Base-by-base conservation (phyloP, 495 filamentous ascomycete species). In the Xeromyces bisporus region DNA sequence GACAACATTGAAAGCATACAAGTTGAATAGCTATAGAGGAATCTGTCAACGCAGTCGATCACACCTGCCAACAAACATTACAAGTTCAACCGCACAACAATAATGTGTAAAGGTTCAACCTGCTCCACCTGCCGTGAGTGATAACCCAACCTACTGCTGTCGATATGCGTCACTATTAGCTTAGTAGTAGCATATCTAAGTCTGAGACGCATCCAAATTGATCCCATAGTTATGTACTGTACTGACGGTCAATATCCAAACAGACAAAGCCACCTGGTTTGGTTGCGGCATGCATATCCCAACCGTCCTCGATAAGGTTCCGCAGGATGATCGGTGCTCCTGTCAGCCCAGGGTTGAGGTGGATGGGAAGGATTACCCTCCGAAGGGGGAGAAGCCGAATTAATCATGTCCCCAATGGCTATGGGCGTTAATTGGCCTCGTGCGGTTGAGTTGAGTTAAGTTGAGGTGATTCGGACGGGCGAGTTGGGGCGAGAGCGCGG, bases 251-350 rank as follows among this genome's bases (percentile, higher is more conserved):
- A 30, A 16, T 1, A 23, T 17, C 23, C 26, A 13, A 11, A 38
- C 33, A 82, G 78, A 67, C 32, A 76, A 80, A 38, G 48, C 55
- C 33, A 69, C 74, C 29, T 85, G 78, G 79, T 64, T 52, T 39
- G 78, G 79, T 34, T 85, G 80, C 55, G 78, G 79, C 25, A 48
- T 23, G 16, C 79, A 85, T 42, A 63, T 85, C 28, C 64, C 75
- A 10, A 50, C 41, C 1, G 77, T 82, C 7, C 69, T 85, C 59
- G 76, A 78, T 44, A 31, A 46, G 0, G 48, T 81, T 15, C 65
- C 74, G 2, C 53, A 62, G 18, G 44, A 56, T 8, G 53, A 79
- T 16, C 64, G 77, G 52, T 85, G 79, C 44, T 58, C 60, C 2
- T 82, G 77, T 36, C 47, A 58, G 33, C 73, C 75, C 8, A 67